Base-by-base conservation (phyloP, 139 green algal genomes). In the Auxenochlorella pyrenoidosa region DNA sequence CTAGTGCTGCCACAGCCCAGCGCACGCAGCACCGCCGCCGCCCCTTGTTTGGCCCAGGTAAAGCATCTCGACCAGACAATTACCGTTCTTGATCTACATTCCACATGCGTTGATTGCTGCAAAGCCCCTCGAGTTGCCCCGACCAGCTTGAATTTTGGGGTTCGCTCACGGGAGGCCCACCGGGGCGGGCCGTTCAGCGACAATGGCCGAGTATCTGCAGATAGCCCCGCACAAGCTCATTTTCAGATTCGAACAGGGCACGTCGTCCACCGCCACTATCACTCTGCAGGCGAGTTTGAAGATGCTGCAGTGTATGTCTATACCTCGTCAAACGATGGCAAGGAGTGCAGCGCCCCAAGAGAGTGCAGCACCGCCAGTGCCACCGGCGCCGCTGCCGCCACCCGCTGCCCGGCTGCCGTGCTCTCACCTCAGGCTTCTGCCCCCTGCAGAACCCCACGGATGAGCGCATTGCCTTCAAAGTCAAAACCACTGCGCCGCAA, bases 401-500 rank as follows among this genome's bases (percentile, higher is more conserved):
- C 24, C 41, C 36, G 32, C 36, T 32, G 3, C 30, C 68, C 3
- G 26, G 16, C 26, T 13, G 3, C 36, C n/a, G 44, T 32, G 26
- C 32, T 5, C 30, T 5, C 32, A 18, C 13, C 18, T 47, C 41
- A 34, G 18, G 1, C 34, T 71, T n/a, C 51, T 66, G 28, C 28
- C 44, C 43, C 94, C 1, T 84, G 59, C 71, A 92, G 36, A 96
- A 96, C 82, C 72, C 88, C 19, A 89, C 72, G 32, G 73, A 84
- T 30, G 86, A 94, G 47, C 77, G 87, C n/a, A 80, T 94, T 13
- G 93, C 92, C 13, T 96, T 95, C 88, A 96, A 96, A 81, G 92
- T 96, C n/a, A 96, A 96, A 90, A 96, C 94, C 60, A 96, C 93
- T 0, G 87, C 87, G 19, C 93, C 93, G 2, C 95, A 93, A 85